Base-by-base conservation (phyloP, 306 rosid species). In the Canavalia gladiata region DNA sequence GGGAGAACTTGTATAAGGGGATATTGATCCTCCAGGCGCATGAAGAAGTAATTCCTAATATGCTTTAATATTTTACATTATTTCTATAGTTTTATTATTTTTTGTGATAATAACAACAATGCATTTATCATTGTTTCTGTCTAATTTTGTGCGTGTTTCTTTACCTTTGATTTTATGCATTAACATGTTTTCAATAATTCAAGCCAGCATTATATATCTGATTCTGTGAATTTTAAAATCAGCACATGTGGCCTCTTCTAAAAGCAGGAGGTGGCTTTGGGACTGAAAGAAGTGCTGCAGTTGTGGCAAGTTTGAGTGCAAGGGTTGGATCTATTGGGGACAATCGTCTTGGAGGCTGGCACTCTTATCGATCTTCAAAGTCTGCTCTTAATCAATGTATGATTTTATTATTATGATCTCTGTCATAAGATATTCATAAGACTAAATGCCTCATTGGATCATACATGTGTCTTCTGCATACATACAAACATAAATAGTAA, bases 201-300 rank as follows among this genome's bases (percentile, higher is more conserved):
- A 49, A 49, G 57, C 37, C 60, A 78, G 5, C 62, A 57, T 54
- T 39, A n/a, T 35, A 7, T 43, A 68, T 60, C 12, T 5, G 30
- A 47, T 51, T 50, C 58, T 59, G 35, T 66, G 68, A 83, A 76
- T 68, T 37, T 60, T 47, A 5, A 41, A 72, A 87, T 35, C 92
- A 94, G 98, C 99, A 92, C 63, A 85, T 95, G 97, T 95, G 97
- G 98, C 97, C 97, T 76, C 97, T 93, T 81, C 88, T 95, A 31
- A 91, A 90, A 86, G 82, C 58, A 65, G 97, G 97, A 29, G 92
- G 97, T 0, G 86, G 92, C 63, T 79, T 33, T 73, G 93, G 92
- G 66, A 90, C 95, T 1, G 89, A 83, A 87, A 87, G 90, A 79
- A 87, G 83, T 70, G 77, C 82, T 70, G 95, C 97, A 49, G 94